Conservation (phyloP, 2,329 filamentous ascomycete species). For the Ceratocystis eucalypticola region DNA sequence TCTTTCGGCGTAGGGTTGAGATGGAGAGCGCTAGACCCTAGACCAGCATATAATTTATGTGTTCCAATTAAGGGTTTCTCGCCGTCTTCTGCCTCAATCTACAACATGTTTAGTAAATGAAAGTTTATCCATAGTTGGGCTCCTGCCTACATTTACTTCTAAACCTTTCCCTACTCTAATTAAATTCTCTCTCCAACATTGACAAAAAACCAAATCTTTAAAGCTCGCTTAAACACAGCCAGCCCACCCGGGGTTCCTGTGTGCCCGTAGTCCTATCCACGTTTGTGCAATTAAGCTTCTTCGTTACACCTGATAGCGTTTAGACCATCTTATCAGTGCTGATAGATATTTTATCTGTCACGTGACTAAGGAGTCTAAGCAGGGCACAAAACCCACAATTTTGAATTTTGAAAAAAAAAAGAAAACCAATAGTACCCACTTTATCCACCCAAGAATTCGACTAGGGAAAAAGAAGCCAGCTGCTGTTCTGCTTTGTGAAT, state of each 20-base stretch:
- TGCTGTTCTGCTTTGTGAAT: neutral
- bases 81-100: no score
- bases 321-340: neutral
- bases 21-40: no score
- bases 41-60: no score
- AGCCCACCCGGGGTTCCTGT: neutral
- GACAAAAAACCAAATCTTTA: no score
- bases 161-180: no score
- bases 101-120: no score
- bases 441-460: neutral
- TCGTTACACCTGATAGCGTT: neutral
- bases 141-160: no score
- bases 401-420: neutral
- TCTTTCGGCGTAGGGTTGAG: neutral
- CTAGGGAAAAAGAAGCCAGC: neutral
- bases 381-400: slow-evolving; percentile 8
- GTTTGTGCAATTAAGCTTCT: neutral
- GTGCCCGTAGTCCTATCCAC: neutral
- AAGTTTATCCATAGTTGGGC: no score
- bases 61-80: no score
- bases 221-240: no score
- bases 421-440: slow-evolving; percentile 11
- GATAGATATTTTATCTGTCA: neutral
- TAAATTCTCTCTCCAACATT: no score
- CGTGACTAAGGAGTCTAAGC: neutral